Percentiles rank a stretch among this genome's conserved stretches.
Evolutionary conservation across 306 rosid genomes (phyloP).

Genomic region (Pyrus pyrifolia): DNA sequence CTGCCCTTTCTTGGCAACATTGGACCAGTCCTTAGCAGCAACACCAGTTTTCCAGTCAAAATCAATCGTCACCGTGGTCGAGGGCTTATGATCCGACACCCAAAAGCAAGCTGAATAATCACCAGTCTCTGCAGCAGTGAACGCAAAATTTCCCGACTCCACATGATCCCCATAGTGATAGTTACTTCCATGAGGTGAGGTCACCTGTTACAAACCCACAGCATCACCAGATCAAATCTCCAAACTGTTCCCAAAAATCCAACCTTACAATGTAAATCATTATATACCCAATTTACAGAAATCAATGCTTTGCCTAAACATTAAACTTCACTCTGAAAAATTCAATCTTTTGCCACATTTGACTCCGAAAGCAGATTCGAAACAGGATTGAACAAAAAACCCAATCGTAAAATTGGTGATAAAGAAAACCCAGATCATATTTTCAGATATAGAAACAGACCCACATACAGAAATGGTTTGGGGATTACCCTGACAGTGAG

Average conservation of each 20-base stretch:
- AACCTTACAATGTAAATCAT: background rate
- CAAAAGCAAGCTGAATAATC: constrained; percentile 74
- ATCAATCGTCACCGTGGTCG: constrained; percentile 38
- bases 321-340: background rate
- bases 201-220: constrained; percentile 48
- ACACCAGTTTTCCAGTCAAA: constrained; percentile 87
- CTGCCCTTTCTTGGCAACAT: constrained; percentile 90
- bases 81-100: constrained; percentile 42
- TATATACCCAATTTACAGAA: constrained; percentile 4
- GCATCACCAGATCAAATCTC: constrained; percentile 23
- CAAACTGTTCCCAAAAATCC: constrained; percentile 3
- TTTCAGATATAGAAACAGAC: background rate
- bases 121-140: constrained; percentile 69
- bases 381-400: background rate
- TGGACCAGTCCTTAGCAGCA: constrained; percentile 88
- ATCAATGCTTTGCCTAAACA: background rate
- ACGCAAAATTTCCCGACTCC: constrained; percentile 73
- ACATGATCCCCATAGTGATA: constrained; percentile 56
- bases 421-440: background rate
- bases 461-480: background rate
- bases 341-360: background rate
- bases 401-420: background rate
- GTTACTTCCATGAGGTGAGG: constrained; percentile 58
- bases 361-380: background rate
- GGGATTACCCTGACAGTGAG: constrained; percentile 53